Percentiles rank a stretch among this genome's conserved stretches.
Evolutionary conservation across 805 yeast species (phyloP).

Genomic region (Candida krabiensis): DNA sequence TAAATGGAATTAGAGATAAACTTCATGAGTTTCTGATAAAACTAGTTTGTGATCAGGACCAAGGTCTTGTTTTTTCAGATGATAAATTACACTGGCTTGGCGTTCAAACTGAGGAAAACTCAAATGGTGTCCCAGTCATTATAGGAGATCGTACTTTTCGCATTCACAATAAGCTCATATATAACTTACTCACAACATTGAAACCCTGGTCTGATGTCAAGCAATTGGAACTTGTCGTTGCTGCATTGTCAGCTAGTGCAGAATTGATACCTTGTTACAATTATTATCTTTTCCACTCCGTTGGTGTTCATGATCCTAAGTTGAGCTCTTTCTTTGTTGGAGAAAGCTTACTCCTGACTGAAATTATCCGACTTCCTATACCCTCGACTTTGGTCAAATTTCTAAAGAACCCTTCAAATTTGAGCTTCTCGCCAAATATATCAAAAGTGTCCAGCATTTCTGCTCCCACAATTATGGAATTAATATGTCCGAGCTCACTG

Average conservation of each 20-base stretch:
- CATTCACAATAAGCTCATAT: conserved; percentile 67
- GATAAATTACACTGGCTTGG: conserved; percentile 50
- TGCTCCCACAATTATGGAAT: conserved; percentile 45
- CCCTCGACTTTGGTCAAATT: conserved; percentile 38
- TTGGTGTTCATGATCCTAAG: conserved; percentile 77
- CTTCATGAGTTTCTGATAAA: conserved; percentile 48
- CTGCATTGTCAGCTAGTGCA: conserved; percentile 52
- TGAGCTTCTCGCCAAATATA: conserved; percentile 1
- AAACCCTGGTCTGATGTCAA: conserved; percentile 79
- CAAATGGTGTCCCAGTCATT: conserved; percentile 42
- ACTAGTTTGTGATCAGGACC: conserved; percentile 48
- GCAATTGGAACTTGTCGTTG: conserved; percentile 56
- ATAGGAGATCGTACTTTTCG: conserved; percentile 54
- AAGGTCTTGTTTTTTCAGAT: conserved; percentile 47
- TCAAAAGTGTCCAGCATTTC: conserved; percentile 3
- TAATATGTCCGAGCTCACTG: conserved; percentile 63
- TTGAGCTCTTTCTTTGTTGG: conserved; percentile 83
- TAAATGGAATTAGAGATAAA: conserved; percentile 33
- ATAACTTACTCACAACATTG: conserved; percentile 58
- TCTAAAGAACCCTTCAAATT: conserved; percentile 11
- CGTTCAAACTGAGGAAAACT: conserved; percentile 17
- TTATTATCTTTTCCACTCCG: conserved; percentile 51
- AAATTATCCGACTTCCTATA: conserved; percentile 56
- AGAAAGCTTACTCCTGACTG: conserved; percentile 59
- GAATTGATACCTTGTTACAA: conserved; percentile 77